Base-by-base conservation (phyloP, 2,329 filamentous ascomycete genomes). In the Gnomoniopsis sp. region DNA sequence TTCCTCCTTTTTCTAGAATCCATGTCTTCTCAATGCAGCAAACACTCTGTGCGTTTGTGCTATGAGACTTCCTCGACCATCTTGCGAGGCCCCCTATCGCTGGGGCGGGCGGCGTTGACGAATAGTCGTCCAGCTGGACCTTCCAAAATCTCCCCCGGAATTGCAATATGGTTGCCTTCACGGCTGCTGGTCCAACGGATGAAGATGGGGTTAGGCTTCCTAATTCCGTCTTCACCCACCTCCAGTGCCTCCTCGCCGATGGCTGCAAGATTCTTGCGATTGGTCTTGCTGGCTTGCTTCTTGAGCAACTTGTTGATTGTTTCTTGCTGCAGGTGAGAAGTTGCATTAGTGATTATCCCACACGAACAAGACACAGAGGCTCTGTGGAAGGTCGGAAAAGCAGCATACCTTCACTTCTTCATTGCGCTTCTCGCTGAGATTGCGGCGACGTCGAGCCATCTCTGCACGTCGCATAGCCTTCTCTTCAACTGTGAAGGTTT, bases 251-350 rank as follows among this genome's bases (percentile, higher is more conserved):
- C 79, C 12, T 80, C 80, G 36, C 78, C 82, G 56, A 66, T 76
- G 67, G 73, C 70, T 55, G 63, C 73, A 48, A 69, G 79, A 34
- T 72, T 79, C 65, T 82, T 83, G 63, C 79, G 77, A 64, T 82
- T 88, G 58, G 84, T 85, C 72, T 93, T 93, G 23, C 90, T 88
- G 1, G 90, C 89, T 71, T 93, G 90, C 70, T 93, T 92, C 73
- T 92, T 92, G 54, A 95, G 84, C 2, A 95, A 85, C 68, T 93
- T 92, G 78, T 95, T 93, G 81, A 95, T 93, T 0, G 90, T 95
- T 78, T 93, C 90, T 61, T 61, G 59, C 59, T 61, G 38, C 14
- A 49, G 11, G n/a, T 7, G 7, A 23, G 53, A 10, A 19, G 12
- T 23, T 44, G 26, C 11, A n/a, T 55, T 2, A 44, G 44, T 17